Base-by-base conservation (phyloP, 306 rosid genomes). In the Rubus idaeus region DNA sequence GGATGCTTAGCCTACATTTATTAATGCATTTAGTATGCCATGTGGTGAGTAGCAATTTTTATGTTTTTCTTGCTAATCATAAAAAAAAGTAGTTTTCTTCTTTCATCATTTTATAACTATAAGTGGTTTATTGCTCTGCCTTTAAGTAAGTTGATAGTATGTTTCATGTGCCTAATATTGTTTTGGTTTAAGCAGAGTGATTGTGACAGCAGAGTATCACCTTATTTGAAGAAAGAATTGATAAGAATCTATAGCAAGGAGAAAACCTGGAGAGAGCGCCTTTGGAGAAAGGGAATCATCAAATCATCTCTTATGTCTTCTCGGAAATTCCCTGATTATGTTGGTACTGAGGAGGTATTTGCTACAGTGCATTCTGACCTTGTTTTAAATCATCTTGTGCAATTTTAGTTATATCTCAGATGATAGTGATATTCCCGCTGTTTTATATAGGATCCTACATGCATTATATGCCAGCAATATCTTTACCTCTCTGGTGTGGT, bases 401-500 rank as follows among this genome's bases (percentile, higher is more conserved):
- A 62, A 63, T 53, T 61, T 47, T 70, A 76, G 70, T 74, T 76
- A 61, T 81, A 39, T 75, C 3, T 37, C 61, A 56, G 84, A 64
- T 52, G 61, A 78, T 39, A 41, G 3, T 81, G 58, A 30, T 56
- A 64, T 76, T 77, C 75, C 67, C 78, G 74, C 46, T 78, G 80
- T 68, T 47, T 74, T 68, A 79, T 83, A 80, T 84, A 95, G 99
- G 97, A 95, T 86, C 93, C 90, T 40, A 81, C 89, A 53, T 95
- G 99, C 84, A 80, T 95, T 76, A 92, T 95, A 80, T 95, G 99
- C 87, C 89, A 89, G 89, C 96, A 89, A 82, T 90, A 90, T 89
- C 97, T 95, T 76, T 92, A 89, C 88, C 97, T 95, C 71, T 92
- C 97, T 77, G 97, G 96, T 68, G 87, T 95, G 81, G 91, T 75